These are phyloP conservation scores for Pleurotus cornucopiae DNA, from an alignment of 768 basidiomycete genomes.

Conservation along the genomic window DNA sequence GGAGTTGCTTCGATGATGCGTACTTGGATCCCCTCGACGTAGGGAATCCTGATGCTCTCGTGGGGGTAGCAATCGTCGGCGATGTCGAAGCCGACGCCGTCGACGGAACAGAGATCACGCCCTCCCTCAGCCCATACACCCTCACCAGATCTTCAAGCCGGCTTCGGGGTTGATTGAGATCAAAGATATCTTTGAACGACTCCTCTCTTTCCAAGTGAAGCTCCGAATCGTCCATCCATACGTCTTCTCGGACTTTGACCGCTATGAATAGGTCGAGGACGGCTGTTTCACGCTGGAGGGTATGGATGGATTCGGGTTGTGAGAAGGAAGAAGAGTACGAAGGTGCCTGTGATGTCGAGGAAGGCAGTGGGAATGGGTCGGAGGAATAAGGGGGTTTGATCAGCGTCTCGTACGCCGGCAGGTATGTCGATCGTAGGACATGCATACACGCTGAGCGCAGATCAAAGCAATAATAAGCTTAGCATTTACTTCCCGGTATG, in stretches of 20 bases:
- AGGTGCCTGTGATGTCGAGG: constrained; percentile 13
- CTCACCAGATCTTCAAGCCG: constrained; percentile 74
- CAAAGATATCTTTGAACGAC: constrained; percentile 76
- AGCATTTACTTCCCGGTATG: not conserved
- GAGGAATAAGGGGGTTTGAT: constrained; percentile 69
- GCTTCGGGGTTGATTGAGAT: constrained; percentile 67
- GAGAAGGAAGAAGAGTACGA: constrained; percentile 19
- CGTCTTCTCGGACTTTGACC: constrained; percentile 76
- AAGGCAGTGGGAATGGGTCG: constrained; percentile 67
- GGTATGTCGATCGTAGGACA: constrained; percentile 70
- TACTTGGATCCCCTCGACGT: not conserved
- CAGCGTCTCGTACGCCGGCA: constrained; percentile 58
- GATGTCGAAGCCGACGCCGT: constrained; percentile 6
- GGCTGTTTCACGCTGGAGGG: constrained; percentile 67
- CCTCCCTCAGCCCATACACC: constrained; percentile 34
- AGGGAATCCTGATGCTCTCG: not conserved
- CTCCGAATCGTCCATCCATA: constrained; percentile 69
- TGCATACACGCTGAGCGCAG: constrained; percentile 65
- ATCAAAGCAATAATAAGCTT: not conserved
- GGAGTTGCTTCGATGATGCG: not conserved
- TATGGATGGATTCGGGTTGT: constrained; percentile 25
- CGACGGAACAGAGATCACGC: constrained; percentile 29
- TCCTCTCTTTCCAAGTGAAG: constrained; percentile 76
- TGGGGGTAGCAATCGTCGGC: not conserved
- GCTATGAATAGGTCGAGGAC: constrained; percentile 78